Base-by-base conservation (phyloP, 2,329 filamentous ascomycete genomes). In the Thielaviopsis ethacetica region DNA sequence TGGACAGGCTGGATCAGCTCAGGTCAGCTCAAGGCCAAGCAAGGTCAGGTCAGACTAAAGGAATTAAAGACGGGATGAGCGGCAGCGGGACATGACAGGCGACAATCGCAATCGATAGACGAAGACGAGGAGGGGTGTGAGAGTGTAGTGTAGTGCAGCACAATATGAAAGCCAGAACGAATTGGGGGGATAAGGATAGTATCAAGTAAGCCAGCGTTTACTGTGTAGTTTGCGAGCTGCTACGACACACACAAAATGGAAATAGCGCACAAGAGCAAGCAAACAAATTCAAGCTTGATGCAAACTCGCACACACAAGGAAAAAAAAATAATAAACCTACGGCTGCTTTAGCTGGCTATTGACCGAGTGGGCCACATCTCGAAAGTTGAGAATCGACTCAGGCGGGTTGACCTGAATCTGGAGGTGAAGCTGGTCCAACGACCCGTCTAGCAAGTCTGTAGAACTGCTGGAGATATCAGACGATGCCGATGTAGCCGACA, bases 291-390 rank as follows among this genome's bases (percentile, higher is more conserved):
- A 34, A 34, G 30, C 30, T 34, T 34, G 30, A 34, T 34, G 10
- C 10, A 2, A 34, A 34, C 30, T 34, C 30, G 10, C 30, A 34
- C 30, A 34, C 30, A 34, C 13, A 41, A 13, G 38, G 15, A 27
- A 26, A 34, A 34, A n/a, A 17, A 53, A 9, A 54, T 47, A 30
- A n/a, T 41, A 12, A 44, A 66, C 72, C 64, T 72, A 83, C 83
- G 74, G 77, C 62, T 73, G 72, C 24, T 76, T 76, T 4, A 80
- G 69, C 62, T 77, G 77, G 26, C 71, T 66, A 65, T 90, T 90
- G 64, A 88, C 75, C 0, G 80, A 82, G 62, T 75, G 72, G 49
- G 83, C 86, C 51, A 91, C 83, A 74, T 91, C 87, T 60, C 88
- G 81, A 67, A 91, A 88, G 69, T 91, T 91, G 65, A 84, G 71